Percentiles rank a stretch among this genome's conserved stretches.
These are phyloP conservation scores for Chaetomium tenue DNA, from an alignment of 495 filamentous ascomycete genomes.

Conservation along the genomic window DNA sequence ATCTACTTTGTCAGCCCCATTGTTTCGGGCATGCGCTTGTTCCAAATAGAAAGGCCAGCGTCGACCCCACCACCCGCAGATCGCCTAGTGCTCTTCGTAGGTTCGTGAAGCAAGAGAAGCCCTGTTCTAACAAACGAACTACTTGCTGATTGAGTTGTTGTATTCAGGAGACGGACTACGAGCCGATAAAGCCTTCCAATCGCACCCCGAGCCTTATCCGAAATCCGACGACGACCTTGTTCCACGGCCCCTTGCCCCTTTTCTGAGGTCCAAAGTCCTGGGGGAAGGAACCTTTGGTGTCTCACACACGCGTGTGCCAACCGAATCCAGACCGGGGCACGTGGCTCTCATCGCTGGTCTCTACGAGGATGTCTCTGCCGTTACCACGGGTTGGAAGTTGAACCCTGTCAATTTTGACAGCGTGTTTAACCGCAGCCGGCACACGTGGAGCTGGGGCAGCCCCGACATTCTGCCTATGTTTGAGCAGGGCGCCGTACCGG, in stretches of 20 bases:
- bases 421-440: constrained; percentile 92
- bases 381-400: constrained; percentile 97
- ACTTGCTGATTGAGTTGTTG: constrained; percentile 11
- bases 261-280: constrained; percentile 83
- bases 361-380: constrained; percentile 97
- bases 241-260: constrained; percentile 82
- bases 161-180: constrained; percentile 79
- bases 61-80: constrained; percentile 74
- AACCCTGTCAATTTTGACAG: constrained; percentile 99
- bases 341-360: constrained; percentile 96
- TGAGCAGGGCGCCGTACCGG: constrained; percentile 84
- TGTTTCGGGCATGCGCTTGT: constrained; percentile 89
- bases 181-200: constrained; percentile 97
- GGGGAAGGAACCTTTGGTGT: constrained; percentile 96
- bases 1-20: constrained; percentile 99
- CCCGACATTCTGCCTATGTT: constrained; percentile 99
- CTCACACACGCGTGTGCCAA: constrained; percentile 95
- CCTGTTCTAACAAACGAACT: not conserved
- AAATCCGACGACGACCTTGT: constrained; percentile 54
- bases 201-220: constrained; percentile 84
- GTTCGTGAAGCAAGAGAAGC: constrained; percentile 49
- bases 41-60: constrained; percentile 61
- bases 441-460: constrained; percentile 99
- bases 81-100: constrained; percentile 90
- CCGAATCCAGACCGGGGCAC: constrained; percentile 95